Conservation (phyloP, 139 green algal species). For the Pleodorina starrii region DNA sequence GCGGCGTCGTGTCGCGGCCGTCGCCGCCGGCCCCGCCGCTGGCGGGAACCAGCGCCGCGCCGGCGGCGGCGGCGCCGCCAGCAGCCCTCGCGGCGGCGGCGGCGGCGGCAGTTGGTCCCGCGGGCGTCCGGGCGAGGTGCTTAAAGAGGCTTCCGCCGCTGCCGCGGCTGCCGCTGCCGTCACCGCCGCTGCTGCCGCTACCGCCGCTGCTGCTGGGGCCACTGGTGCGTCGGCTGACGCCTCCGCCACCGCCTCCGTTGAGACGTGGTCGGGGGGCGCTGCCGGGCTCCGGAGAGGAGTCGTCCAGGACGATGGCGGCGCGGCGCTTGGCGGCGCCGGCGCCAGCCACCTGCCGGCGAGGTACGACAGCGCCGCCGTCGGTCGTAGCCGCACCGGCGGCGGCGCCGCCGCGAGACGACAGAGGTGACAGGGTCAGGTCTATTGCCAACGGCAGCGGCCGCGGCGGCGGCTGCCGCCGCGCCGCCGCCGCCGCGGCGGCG, state of each 20-base stretch:
- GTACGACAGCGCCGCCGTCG: neutral
- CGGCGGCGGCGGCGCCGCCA: neutral
- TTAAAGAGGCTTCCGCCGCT: conserved; percentile 31
- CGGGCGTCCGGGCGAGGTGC: neutral
- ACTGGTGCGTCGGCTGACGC: neutral
- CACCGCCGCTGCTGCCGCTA: neutral
- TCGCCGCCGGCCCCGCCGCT: neutral
- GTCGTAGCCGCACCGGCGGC: too few relatives aligned
- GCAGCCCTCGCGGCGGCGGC: neutral
- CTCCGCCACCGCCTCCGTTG: neutral
- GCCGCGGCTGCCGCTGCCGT: neutral
- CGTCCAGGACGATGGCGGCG: neutral
- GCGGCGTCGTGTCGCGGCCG: conserved; percentile 10
- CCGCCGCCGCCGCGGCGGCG: neutral
- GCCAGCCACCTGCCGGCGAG: neutral
- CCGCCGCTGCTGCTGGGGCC: neutral
- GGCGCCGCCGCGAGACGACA: neutral
- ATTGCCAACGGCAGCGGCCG: neutral
- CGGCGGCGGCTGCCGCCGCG: neutral
- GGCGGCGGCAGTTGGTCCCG: neutral
- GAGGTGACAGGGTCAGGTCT: conserved; percentile 19
- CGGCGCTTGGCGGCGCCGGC: neutral
- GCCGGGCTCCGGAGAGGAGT: conserved; percentile 23
- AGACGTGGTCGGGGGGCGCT: neutral
- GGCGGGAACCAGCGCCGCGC: too few relatives aligned